Conservation (phyloP, 192 early-diverging fungal species). For the Coemansia nantahalensis region DNA sequence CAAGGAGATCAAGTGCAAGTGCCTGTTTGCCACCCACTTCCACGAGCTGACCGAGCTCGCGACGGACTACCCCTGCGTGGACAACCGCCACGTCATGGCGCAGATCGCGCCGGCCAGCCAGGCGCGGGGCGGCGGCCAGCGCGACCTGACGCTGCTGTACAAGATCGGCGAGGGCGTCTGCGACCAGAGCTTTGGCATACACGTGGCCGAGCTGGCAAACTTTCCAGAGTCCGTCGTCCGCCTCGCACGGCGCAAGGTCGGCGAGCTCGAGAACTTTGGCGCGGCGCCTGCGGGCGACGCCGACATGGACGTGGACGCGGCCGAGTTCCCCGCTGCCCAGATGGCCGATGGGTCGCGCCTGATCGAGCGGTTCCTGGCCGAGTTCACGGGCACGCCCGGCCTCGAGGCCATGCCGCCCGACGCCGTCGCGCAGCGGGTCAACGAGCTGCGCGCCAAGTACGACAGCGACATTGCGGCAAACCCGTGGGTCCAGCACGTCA, state of each 20-base stretch:
- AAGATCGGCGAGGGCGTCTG: slow-evolving; percentile 77
- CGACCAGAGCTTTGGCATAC: slow-evolving; percentile 98
- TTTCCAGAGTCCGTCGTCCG: slow-evolving; percentile 82
- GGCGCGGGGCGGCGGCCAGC: slow-evolving; percentile 13
- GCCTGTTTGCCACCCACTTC: slow-evolving; percentile 96
- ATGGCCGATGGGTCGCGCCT: slow-evolving; percentile 28
- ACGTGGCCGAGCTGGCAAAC: slow-evolving; percentile 92
- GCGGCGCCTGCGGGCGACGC: slow-evolving; percentile 1
- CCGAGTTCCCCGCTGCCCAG: slow-evolving; percentile 31
- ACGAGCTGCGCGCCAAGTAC: slow-evolving; percentile 57
- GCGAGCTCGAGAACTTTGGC: slow-evolving; percentile 82
- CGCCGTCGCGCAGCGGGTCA: slow-evolving; percentile 39
- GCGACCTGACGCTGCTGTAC: slow-evolving; percentile 87
- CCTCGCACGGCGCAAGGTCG: slow-evolving; percentile 82
- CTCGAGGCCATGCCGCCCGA: slow-evolving; percentile 38
- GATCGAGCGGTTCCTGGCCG: slow-evolving; percentile 51
- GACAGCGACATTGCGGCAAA: slow-evolving; percentile 57
- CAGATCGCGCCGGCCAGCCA: slow-evolving; percentile 41
- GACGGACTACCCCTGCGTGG: slow-evolving; percentile 66
- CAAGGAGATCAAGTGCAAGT: slow-evolving; percentile 69
- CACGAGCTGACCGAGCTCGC: slow-evolving; percentile 91
- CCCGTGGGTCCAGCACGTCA: slow-evolving; percentile 61
- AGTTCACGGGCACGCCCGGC: slow-evolving; percentile 52
- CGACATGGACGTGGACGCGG: slow-evolving; percentile 12
- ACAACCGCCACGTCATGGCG: slow-evolving; percentile 89